A percentile compares a stretch with the other conserved stretches of the same genome.
phyloP scores from a whole-genome alignment of 2,329 filamentous ascomycete species.

The Aspergillus sp. region DNA sequence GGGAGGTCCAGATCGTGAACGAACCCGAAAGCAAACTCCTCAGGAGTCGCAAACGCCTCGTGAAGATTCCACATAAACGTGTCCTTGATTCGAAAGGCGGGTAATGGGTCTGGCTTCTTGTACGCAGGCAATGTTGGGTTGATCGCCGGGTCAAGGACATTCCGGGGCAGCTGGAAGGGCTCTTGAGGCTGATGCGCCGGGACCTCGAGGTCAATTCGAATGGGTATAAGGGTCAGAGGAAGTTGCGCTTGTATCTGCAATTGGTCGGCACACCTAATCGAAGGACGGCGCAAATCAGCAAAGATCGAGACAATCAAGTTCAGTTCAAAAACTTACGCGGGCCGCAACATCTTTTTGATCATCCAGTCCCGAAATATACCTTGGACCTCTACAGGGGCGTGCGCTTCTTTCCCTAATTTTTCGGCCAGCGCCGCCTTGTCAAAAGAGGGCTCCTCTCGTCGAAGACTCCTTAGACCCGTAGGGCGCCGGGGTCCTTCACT shows the following conservation, averaged over 20 bases:
- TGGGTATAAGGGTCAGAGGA: conserved; percentile 87
- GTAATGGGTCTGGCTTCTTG: conserved; percentile 73
- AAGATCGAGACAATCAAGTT: conserved; percentile 9
- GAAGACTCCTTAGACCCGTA: conserved; percentile 78
- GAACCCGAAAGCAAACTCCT: conserved; percentile 88
- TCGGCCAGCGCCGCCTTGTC: conserved; percentile 67
- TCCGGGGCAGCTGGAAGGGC: conserved; percentile 47
- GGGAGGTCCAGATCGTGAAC: conserved; percentile 93
- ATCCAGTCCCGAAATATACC: conserved; percentile 97
- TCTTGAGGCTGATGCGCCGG: conserved; percentile 61
- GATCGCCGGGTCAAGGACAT: conserved; percentile 41
- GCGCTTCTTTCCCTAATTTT: conserved; percentile 80
- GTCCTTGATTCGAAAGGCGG: conserved; percentile 86
- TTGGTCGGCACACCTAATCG: conserved; percentile 55
- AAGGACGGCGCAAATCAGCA: conserved; percentile 13
- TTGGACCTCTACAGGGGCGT: conserved; percentile 76
- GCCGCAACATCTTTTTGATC: conserved; percentile 62
- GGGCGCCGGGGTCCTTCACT: conserved; percentile 69
- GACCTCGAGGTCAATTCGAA: conserved; percentile 93
- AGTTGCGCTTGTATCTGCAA: conserved; percentile 68
- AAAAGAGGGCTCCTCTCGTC: conserved; percentile 70
- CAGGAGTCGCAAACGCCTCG: conserved; percentile 88
- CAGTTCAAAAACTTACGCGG: conserved; percentile 38
- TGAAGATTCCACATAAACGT: conserved; percentile 98
- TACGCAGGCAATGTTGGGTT: conserved; percentile 76